Percentiles rank a stretch among this genome's conserved stretches.
These are phyloP conservation scores for Lumnitzera racemosa DNA, from an alignment of 345 rosid genomes.

Conservation along the genomic window DNA sequence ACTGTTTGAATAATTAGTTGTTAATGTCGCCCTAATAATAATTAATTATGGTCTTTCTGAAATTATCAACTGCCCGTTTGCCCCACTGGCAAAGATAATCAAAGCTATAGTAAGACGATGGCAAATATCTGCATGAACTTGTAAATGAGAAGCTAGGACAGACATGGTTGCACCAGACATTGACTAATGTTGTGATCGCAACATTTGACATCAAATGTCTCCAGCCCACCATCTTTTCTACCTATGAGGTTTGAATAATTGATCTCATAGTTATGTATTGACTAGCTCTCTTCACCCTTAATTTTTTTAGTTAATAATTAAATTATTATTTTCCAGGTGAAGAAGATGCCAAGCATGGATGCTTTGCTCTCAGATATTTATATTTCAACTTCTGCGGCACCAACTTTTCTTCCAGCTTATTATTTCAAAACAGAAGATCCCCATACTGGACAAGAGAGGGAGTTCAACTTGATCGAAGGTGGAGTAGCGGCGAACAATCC, in stretches of 20 bases:
- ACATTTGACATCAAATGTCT: constrained; percentile 44
- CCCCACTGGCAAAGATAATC: constrained; percentile 13
- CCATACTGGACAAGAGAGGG: constrained; percentile 3
- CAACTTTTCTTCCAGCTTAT: constrained; percentile 25
- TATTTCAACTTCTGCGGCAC: constrained; percentile 25
- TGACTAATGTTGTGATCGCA: constrained; percentile 43
- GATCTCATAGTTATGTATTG: too few species aligned
- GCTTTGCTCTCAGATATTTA: constrained; percentile 20
- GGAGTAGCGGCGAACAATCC: constrained; percentile 33
- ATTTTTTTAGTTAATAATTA: not conserved
- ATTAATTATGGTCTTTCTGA: not conserved
- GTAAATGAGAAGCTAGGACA: constrained; percentile 32
- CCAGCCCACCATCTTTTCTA: constrained; percentile 43
- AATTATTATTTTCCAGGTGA: constrained; percentile 4
- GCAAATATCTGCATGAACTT: constrained; percentile 26
- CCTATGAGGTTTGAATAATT: constrained; percentile 22
- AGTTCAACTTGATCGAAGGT: constrained; percentile 27
- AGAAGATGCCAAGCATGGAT: constrained; percentile 3
- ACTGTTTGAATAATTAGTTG: too few species aligned
- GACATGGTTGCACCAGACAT: constrained; percentile 20
- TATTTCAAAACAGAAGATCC: constrained; percentile 14
- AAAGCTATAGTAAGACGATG: constrained; percentile 40
- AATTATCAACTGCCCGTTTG: constrained; percentile 5
- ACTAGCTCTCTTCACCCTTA: too few species aligned
- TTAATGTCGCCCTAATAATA: too few species aligned